These are phyloP conservation scores for Candida silvatica DNA, from an alignment of 805 yeast genomes.

Conservation along the genomic window DNA sequence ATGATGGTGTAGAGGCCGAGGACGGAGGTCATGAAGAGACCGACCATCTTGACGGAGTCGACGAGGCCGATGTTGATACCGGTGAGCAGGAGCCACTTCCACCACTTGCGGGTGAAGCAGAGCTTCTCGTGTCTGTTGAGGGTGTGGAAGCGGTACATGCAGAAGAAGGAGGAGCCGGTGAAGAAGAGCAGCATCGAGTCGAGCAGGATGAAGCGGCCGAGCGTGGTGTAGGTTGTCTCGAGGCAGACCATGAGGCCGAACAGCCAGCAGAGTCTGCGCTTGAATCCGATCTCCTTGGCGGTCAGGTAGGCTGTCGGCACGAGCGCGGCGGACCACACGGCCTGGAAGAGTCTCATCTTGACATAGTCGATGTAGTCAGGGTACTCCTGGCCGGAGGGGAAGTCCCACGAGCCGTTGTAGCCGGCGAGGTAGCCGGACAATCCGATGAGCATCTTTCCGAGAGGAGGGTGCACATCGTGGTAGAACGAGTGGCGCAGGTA, in stretches of 20 bases:
- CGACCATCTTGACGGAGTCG: constrained; percentile 94
- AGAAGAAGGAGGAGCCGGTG: constrained; percentile 73
- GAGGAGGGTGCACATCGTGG: constrained; percentile 83
- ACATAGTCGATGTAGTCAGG: constrained; percentile 75
- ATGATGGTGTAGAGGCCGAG: constrained; percentile 88
- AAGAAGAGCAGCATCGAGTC: constrained; percentile 89
- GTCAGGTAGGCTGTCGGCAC: constrained; percentile 86
- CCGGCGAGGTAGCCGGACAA: constrained; percentile 75
- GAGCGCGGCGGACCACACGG: constrained; percentile 72
- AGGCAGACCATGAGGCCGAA: constrained; percentile 72
- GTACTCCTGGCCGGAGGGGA: constrained; percentile 72
- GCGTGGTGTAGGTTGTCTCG: constrained; percentile 76
- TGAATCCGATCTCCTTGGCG: constrained; percentile 66
- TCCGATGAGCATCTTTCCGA: constrained; percentile 76
- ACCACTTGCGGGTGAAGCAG: constrained; percentile 72
- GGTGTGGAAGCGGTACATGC: constrained; percentile 65
- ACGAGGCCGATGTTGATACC: constrained; percentile 87
- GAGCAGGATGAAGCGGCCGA: constrained; percentile 82
- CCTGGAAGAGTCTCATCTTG: constrained; percentile 83
- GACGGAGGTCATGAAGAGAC: constrained; percentile 78
- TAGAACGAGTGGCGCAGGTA: constrained; percentile 73
- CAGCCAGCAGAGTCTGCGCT: constrained; percentile 65
- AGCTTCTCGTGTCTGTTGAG: constrained; percentile 35
- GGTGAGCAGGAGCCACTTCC: constrained; percentile 82
- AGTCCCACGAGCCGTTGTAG: constrained; percentile 82